Conservation (phyloP, 768 basidiomycete species). For the Lactifluus subvellereus region DNA sequence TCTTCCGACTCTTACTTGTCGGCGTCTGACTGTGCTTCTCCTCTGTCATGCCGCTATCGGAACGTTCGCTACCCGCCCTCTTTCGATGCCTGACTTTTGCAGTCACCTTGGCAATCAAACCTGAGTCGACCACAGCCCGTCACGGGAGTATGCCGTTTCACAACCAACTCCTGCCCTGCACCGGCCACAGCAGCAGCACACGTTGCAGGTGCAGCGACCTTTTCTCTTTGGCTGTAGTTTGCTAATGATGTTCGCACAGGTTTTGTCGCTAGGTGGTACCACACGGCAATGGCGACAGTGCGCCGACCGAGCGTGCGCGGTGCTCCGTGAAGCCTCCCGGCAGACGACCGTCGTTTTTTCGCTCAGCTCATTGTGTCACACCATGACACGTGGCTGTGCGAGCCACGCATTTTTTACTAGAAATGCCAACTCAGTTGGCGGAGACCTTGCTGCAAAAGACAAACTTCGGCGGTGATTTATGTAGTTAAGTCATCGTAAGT, state of each 20-base stretch:
- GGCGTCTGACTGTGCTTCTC: conserved; percentile 3
- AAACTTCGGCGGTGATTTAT: too few relatives aligned
- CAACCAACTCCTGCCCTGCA: background rate
- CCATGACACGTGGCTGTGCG: too few relatives aligned
- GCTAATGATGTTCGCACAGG: conserved; percentile 32
- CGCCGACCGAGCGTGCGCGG: conserved; percentile 83
- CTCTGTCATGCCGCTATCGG: background rate
- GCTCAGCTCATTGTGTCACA: too few relatives aligned
- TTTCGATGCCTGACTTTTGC: conserved; percentile 9
- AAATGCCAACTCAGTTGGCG: too few relatives aligned
- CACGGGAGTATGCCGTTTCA: conserved; percentile 8
- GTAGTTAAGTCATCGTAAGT: too few relatives aligned
- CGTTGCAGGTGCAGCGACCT: background rate
- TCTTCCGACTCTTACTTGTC: conserved; percentile 9
- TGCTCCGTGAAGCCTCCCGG: conserved; percentile 81
- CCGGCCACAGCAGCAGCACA: background rate
- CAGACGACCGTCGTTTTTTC: conserved; percentile 56
- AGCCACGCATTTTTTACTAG: too few relatives aligned
- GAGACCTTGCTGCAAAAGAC: too few relatives aligned
- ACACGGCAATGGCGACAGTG: conserved; percentile 85
- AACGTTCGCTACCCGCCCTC: background rate
- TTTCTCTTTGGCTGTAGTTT: background rate
- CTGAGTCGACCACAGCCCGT: conserved; percentile 28
- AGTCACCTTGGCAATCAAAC: conserved; percentile 29
- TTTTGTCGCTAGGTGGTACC: conserved; percentile 91